phyloP scores from a whole-genome alignment of 352 stramenopile species.

The Phytophthora citrophthora region DNA sequence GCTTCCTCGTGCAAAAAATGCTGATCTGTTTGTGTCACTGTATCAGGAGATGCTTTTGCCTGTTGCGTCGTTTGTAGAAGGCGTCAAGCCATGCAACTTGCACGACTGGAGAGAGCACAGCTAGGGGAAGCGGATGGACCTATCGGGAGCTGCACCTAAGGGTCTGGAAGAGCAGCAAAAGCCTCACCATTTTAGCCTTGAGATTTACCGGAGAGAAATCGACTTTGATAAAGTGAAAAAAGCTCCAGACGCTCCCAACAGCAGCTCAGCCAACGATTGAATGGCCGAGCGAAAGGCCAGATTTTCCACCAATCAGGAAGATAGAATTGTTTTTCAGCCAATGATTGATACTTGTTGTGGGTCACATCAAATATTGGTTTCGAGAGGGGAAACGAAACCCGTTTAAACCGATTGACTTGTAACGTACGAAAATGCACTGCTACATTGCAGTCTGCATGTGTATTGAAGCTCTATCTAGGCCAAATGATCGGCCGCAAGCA shows the following conservation, averaged over 20 bases:
- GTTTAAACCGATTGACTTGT: slow-evolving; percentile 37
- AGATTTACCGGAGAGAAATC: slow-evolving; percentile 79
- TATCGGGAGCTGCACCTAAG: not conserved
- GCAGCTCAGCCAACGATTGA: slow-evolving; percentile 49
- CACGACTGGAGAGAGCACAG: slow-evolving; percentile 9
- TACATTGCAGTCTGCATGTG: not conserved
- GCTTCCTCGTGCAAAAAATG: slow-evolving; percentile 5
- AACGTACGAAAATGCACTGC: slow-evolving; percentile 34
- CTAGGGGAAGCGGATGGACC: slow-evolving; percentile 11
- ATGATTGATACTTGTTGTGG: slow-evolving; percentile 3
- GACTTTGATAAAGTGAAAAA: slow-evolving; percentile 75
- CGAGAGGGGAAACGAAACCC: not conserved
- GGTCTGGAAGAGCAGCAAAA: not conserved
- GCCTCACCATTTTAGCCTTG: slow-evolving; percentile 75
- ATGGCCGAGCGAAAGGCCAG: slow-evolving; percentile 53
- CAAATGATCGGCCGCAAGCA: slow-evolving; percentile 62
- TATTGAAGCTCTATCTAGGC: too few species aligned
- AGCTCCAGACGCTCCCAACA: slow-evolving; percentile 19
- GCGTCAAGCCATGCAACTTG: not conserved
- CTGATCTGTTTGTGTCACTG: slow-evolving; percentile 9
- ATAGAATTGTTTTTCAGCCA: slow-evolving; percentile 10
- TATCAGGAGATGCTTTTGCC: slow-evolving; percentile 2
- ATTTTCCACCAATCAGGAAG: slow-evolving; percentile 45
- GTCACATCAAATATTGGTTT: not conserved
- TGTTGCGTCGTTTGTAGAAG: not conserved